Conservation (phyloP, 2,329 filamentous ascomycete species). For the Colletotrichum australisinense region DNA sequence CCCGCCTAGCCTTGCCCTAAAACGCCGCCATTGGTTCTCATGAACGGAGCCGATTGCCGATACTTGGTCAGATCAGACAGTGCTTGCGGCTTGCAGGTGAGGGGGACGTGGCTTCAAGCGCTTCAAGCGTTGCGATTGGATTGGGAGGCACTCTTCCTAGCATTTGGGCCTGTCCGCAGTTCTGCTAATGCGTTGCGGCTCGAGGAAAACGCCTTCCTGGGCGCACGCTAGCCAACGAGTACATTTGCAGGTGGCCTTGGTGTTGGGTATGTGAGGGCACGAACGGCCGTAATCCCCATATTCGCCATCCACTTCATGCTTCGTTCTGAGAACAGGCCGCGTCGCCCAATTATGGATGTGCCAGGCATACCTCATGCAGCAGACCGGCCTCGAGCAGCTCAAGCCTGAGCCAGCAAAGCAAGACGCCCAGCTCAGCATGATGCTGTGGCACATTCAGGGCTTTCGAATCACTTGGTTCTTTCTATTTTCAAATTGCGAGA, state of each 20-base stretch:
- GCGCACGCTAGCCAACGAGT: background rate
- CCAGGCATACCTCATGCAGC: background rate
- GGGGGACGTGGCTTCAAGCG: slow-evolving; percentile 1
- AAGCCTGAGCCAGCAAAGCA: background rate
- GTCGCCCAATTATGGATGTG: background rate
- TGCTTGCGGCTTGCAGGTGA: background rate
- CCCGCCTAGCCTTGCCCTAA: background rate
- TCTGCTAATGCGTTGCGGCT: slow-evolving; percentile 12
- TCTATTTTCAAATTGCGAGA: background rate
- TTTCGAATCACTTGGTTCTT: background rate
- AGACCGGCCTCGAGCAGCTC: background rate
- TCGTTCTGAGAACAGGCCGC: background rate
- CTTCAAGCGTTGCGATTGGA: slow-evolving; percentile 9
- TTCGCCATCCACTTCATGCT: background rate
- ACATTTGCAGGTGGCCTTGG: background rate
- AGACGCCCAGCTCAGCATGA: background rate
- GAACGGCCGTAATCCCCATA: background rate
- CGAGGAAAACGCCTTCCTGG: background rate
- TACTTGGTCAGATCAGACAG: background rate
- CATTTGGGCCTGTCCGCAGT: background rate
- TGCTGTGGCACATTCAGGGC: background rate
- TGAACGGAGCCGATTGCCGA: background rate
- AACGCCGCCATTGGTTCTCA: background rate
- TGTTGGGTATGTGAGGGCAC: background rate
- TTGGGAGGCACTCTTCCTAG: background rate